Evolutionary conservation across 108 stramenopile genomes (phyloP).

Genomic region (Skeletonema costatum): DNA sequence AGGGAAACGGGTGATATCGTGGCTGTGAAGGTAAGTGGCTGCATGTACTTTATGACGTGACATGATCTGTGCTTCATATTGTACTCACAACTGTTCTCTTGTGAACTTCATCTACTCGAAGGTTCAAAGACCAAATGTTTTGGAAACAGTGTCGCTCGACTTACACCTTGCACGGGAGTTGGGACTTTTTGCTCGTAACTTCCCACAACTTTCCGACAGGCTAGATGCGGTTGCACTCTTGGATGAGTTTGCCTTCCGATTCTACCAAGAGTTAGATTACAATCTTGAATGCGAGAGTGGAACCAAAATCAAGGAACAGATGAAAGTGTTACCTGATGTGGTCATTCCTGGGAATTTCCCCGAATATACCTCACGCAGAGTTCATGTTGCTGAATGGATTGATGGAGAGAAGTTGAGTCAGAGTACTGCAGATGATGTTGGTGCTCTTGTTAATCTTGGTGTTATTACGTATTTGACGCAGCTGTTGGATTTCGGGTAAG

Average conservation of each 20-base stretch:
- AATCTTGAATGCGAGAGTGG: constrained; percentile 92
- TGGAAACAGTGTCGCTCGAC: constrained; percentile 94
- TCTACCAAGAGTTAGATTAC: constrained; percentile 96
- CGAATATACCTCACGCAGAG: constrained; percentile 83
- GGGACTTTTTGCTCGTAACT: constrained; percentile 74
- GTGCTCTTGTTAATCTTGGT: constrained; percentile 92
- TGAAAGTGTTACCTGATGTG: constrained; percentile 88
- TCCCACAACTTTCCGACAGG: constrained; percentile 72
- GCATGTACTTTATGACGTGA: no score
- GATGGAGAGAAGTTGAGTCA: constrained; percentile 94
- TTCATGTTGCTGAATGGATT: constrained; percentile 96
- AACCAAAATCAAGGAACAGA: constrained; percentile 74
- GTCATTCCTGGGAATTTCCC: constrained; percentile 90
- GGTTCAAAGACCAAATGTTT: constrained; percentile 79
- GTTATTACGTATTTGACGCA: constrained; percentile 94
- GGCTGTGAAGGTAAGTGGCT: constrained; percentile 83
- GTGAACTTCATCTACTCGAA: not conserved
- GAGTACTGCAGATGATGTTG: constrained; percentile 90
- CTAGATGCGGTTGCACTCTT: constrained; percentile 90
- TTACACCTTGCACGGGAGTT: constrained; percentile 87
- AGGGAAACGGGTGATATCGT: constrained; percentile 81
- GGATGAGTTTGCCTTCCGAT: constrained; percentile 93
- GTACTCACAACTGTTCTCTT: not conserved
- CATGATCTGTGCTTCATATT: not conserved
- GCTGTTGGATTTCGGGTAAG: constrained; percentile 76